Percentiles rank a stretch among this genome's conserved stretches.
Conservation (phyloP, 164 flowering plant genomes). For the Vitis rupestris region DNA sequence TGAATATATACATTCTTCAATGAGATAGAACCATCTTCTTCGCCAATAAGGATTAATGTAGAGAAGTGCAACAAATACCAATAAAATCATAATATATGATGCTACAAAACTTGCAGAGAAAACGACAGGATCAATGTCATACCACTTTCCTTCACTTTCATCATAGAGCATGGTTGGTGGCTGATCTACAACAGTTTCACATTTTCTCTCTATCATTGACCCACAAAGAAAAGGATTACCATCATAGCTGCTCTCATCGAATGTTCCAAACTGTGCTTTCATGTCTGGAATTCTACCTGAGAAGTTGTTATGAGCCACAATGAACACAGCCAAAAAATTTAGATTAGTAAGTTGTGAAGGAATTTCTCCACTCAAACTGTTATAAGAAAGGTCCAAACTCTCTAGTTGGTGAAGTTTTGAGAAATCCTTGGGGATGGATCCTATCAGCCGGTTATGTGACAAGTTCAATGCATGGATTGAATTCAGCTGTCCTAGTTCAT, state of each 20-base stretch:
- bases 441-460: conserved; percentile 1
- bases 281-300: conserved; percentile 2
- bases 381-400: conserved; percentile 12
- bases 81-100: background rate
- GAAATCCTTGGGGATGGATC: background rate
- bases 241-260: background rate
- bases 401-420: background rate
- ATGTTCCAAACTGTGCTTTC: background rate
- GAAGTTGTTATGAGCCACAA: conserved; percentile 10
- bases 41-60: conserved; percentile 7
- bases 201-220: background rate
- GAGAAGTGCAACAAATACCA: background rate
- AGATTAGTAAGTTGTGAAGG: background rate
- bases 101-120: conserved; percentile 3
- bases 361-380: background rate
- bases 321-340: background rate
- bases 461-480: conserved; percentile 1
- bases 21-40: too few species aligned
- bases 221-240: conserved; percentile 9
- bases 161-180: too few species aligned
- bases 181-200: background rate
- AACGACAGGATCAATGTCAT: background rate
- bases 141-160: conserved; percentile 2
- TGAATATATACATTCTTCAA: too few species aligned
- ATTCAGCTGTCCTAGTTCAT: background rate